Base-by-base conservation (phyloP, 2,329 filamentous ascomycete species). In the Hortaea werneckii region DNA sequence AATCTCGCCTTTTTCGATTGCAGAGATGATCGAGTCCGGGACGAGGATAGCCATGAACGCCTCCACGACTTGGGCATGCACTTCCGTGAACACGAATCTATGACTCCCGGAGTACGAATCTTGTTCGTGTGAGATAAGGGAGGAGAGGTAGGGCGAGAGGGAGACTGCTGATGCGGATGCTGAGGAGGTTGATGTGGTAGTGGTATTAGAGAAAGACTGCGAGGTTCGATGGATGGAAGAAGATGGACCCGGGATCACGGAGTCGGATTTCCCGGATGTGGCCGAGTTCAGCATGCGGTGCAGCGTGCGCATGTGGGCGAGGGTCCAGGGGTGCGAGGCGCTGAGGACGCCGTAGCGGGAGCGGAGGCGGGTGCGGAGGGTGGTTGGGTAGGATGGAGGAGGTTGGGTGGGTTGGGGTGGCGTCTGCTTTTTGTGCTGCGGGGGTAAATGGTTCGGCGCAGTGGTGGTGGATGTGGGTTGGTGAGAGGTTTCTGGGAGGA, bases 241-340 rank as follows among this genome's bases (percentile, higher is more conserved):
- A n/a, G 30, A 34, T 5, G 39, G 39, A 8, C 41, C 44, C 0
- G 61, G 61, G n/a, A 65, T 55, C 6, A 65, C 52, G 28, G 52
- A 55, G 40, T 61, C 56, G 11, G 44, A 28, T 8, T 56, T 54
- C 12, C 51, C 44, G 28, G 49, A 53, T 29, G 51, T 48, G 46
- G 51, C 45, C 1, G 61, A 64, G 52, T 64, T 63, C 41, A 59
- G 56, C 55, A 65, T 60, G 32, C 63, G 60, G 44, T 65, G 62
- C 5, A 65, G 50, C 2, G 62, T 65, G 27, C 62, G 61, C 49
- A 64, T 61, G 48, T 65, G 63, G 7, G 50, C 42, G 49, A 65
- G 54, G 5, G 60, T 63, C 59, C 62, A 65, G 1, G 63, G 62
- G 39, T 59, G 57, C 1, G 43, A 32, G 6, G 55, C 47, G 7